These are phyloP conservation scores for Komagataella phaffii DNA, from an alignment of 805 yeast species.

Conservation along the genomic window DNA sequence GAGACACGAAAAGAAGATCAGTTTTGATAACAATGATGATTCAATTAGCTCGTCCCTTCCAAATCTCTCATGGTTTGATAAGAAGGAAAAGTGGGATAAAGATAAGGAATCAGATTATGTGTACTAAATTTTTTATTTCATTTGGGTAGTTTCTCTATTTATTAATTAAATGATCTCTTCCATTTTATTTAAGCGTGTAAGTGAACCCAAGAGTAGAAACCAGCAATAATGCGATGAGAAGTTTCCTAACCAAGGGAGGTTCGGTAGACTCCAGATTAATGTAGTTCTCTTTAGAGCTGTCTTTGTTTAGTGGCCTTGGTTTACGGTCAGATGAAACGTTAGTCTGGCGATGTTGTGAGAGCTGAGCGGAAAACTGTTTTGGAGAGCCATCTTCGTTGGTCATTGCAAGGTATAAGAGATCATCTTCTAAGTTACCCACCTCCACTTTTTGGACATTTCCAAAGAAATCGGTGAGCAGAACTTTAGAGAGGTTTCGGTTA, in stretches of 20 bases:
- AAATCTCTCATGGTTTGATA: not conserved
- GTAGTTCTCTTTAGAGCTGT: not conserved
- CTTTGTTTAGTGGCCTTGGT: not conserved
- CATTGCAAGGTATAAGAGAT: slow-evolving; percentile 23
- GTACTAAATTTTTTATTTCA: not conserved
- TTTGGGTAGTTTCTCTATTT: not conserved
- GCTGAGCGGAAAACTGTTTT: not conserved
- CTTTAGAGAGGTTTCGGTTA: slow-evolving; percentile 50
- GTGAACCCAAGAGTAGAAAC: not conserved
- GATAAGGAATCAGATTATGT: not conserved
- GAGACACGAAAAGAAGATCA: not conserved
- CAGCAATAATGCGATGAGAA: not conserved
- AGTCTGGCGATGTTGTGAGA: not conserved
- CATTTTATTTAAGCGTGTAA: not conserved
- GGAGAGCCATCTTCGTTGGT: slow-evolving; percentile 15
- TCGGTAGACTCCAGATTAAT: not conserved
- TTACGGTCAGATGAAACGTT: not conserved
- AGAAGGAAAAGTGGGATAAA: not conserved
- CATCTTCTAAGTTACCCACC: slow-evolving; percentile 37
- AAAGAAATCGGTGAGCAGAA: slow-evolving; percentile 81
- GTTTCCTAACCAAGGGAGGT: not conserved
- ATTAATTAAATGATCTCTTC: not conserved
- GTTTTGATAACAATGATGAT: not conserved
- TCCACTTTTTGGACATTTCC: slow-evolving; percentile 81
- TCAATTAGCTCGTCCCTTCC: not conserved